Evolutionary conservation across 2,329 filamentous ascomycete species (phyloP), one percentile per base, ranked within the genome.

Genomic region (Cucurbitaria berberidis): DNA sequence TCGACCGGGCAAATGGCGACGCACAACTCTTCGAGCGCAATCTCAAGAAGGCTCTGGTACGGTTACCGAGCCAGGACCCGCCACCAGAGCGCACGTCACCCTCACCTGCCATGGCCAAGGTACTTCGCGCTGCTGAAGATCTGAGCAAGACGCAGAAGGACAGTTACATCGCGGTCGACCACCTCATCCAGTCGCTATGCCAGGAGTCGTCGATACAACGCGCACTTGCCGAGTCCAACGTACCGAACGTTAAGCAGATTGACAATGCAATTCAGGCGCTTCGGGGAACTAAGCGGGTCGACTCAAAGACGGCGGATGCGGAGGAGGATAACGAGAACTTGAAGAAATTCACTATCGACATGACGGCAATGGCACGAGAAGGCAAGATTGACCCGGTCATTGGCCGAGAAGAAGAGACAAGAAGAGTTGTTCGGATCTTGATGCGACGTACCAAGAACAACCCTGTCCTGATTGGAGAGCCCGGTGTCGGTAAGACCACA

Each of bases 321-420:
- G 95, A 98, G 76, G 83, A 89, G 69, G 93, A 97, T 69, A 90
- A 93, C 68, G 95, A 99, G 78, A 97, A 96, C 72, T 81, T 99
- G 55, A 91, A 93, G 80, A 99, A 98, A 71, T 99, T 97, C 77
- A 98, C 95, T 51, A 95, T 98, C 69, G 95, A 99, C 77, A 96
- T 99, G 92, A 99, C 95, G 10, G 84, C 90, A 44, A 88, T 97
- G 87, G 95, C 95, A 55, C 85, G 93, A 74, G 95, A 99, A 79
- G 96, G 96, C 74, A 98, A 98, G 78, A 93, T 98, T 52, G 93
- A 98, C 74, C 93, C 93, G 2, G 93, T 98, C 74, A 98, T 98
- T 77, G 93, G 93, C 36, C 86, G 93, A 77, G 93, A 98, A 74
- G 93, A 97, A 72, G 95, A 98, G 75, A 97, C 97, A 67, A 84